Percentiles rank a stretch among this genome's conserved stretches.
Conservation (phyloP, 2,329 filamentous ascomycete species). For the Fusarium odoratissimum region DNA sequence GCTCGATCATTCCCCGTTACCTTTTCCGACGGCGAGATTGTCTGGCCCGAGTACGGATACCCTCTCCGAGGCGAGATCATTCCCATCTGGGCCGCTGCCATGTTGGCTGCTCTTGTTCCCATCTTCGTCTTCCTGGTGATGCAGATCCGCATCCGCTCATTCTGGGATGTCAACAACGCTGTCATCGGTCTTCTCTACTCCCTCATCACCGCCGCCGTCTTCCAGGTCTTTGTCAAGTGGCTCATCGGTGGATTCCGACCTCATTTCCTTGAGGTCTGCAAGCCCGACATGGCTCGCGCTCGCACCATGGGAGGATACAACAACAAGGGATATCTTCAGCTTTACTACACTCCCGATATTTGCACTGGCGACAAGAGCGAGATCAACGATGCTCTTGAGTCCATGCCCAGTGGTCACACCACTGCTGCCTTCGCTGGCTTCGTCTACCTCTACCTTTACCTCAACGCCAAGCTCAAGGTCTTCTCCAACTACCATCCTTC, state of each 20-base stretch:
- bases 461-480: constrained; percentile 83
- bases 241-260: constrained; percentile 79
- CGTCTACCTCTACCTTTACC: constrained; percentile 76
- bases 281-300: constrained; percentile 57
- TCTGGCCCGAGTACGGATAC: constrained; percentile 78
- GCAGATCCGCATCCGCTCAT: constrained; percentile 75
- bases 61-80: constrained; percentile 76
- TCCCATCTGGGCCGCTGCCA: constrained; percentile 76
- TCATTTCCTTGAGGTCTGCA: constrained; percentile 77
- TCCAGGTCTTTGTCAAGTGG: constrained; percentile 82
- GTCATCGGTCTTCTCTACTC: constrained; percentile 76
- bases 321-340: constrained; percentile 62
- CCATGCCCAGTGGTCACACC: constrained; percentile 79
- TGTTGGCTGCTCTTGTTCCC: constrained; percentile 73
- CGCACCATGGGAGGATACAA: constrained; percentile 54
- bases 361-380: constrained; percentile 74
- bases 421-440: constrained; percentile 80
- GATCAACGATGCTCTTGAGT: constrained; percentile 77
- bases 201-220: constrained; percentile 76
- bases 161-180: constrained; percentile 79
- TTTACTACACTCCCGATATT: constrained; percentile 77
- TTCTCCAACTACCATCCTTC: constrained; percentile 78
- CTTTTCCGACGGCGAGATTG: constrained; percentile 74
- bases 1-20: constrained; percentile 76
- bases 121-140: constrained; percentile 72